Conservation (phyloP, 805 yeast genomes). For the Hanseniaspora pseudoguilliermondii region DNA sequence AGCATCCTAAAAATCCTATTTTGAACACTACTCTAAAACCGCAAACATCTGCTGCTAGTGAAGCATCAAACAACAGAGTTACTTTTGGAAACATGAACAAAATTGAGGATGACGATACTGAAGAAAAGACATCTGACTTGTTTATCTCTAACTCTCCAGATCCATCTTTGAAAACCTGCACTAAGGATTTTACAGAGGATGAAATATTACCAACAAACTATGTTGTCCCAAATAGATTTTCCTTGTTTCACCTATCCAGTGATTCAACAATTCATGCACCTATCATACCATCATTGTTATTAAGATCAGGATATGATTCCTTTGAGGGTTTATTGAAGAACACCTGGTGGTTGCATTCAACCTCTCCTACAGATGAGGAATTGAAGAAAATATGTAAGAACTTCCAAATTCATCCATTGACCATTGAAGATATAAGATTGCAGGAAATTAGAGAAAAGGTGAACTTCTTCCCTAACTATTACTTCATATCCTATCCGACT, state of each 20-base stretch:
- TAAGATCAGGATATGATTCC: conserved; percentile 39
- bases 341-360: conserved; percentile 93
- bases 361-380: conserved; percentile 87
- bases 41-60: neutral
- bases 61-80: conserved; percentile 18
- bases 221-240: conserved; percentile 59
- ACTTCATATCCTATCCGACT: conserved; percentile 93
- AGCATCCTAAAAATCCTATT: conserved; percentile 5
- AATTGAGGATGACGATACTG: conserved; percentile 23
- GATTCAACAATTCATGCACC: conserved; percentile 86
- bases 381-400: conserved; percentile 87
- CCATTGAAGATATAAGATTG: conserved; percentile 92
- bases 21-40: neutral
- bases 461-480: conserved; percentile 77
- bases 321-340: conserved; percentile 58
- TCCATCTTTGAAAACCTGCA: neutral
- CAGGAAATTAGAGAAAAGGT: conserved; percentile 97
- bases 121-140: conserved; percentile 6
- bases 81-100: conserved; percentile 32
- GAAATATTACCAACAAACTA: conserved; percentile 13
- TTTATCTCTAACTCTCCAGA: neutral
- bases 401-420: conserved; percentile 93
- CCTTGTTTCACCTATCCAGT: conserved; percentile 66
- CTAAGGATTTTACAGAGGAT: neutral
- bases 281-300: conserved; percentile 64